Evolutionary conservation across 768 basidiomycete species (phyloP).

Genomic region (Hericium coralloides): DNA sequence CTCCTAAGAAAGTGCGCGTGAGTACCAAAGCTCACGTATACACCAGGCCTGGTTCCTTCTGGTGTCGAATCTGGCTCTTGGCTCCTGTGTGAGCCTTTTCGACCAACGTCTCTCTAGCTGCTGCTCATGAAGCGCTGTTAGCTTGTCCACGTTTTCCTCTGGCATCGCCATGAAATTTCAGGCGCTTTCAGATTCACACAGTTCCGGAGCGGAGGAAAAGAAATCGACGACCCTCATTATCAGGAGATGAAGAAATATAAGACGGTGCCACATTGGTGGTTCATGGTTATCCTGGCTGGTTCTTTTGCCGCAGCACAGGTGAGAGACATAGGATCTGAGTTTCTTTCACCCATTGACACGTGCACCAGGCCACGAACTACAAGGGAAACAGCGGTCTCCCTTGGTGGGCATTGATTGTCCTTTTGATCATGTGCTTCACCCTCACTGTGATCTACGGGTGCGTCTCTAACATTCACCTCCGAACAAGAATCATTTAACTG

Average conservation of each 20-base stretch:
- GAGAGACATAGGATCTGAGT: too few relatives aligned
- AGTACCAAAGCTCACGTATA: background rate
- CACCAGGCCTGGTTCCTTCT: conserved; percentile 23
- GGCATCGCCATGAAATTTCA: conserved; percentile 24
- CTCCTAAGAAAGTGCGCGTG: background rate
- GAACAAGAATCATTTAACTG: background rate
- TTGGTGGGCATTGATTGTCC: conserved; percentile 20
- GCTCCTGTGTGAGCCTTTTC: conserved; percentile 15
- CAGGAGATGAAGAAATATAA: conserved; percentile 16
- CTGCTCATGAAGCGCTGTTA: background rate
- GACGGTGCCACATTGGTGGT: conserved; percentile 17
- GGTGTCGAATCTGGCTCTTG: conserved; percentile 26
- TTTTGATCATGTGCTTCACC: conserved; percentile 21
- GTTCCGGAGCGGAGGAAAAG: background rate
- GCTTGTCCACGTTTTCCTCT: conserved; percentile 26
- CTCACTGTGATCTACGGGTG: conserved; percentile 15
- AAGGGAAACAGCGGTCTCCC: conserved; percentile 19
- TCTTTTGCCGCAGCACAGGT: conserved; percentile 19
- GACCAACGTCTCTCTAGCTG: too few relatives aligned
- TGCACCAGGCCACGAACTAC: conserved; percentile 16
- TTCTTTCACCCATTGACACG: too few relatives aligned
- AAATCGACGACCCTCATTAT: conserved; percentile 13
- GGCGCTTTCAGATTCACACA: conserved; percentile 1
- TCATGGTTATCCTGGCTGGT: conserved; percentile 12
- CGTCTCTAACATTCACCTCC: background rate